A percentile compares a stretch with the other conserved stretches of the same genome.
Evolutionary conservation across 306 rosid species (phyloP).

Genomic region (Canavalia ensiformis): DNA sequence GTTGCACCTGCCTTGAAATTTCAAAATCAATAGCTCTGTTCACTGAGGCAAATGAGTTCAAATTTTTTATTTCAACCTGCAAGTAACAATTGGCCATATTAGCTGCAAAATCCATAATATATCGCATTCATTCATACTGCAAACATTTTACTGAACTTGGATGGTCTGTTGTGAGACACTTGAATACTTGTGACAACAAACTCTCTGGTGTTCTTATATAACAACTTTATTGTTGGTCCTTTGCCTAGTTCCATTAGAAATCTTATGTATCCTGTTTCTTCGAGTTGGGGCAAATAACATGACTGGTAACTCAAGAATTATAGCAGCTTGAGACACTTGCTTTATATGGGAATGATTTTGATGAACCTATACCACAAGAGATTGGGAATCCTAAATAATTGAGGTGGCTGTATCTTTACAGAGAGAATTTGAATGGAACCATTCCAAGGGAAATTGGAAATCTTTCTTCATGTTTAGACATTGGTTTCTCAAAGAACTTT

Average conservation of each 20-base stretch:
- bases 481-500: slow-evolving; percentile 89
- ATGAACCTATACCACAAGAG: slow-evolving; percentile 72
- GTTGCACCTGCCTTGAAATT: slow-evolving; percentile 83
- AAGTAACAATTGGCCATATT: slow-evolving; percentile 48
- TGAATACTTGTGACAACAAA: slow-evolving; percentile 83
- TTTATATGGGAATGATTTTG: slow-evolving; percentile 72
- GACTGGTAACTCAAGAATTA: slow-evolving; percentile 84
- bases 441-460: slow-evolving; percentile 95
- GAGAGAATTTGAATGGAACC: slow-evolving; percentile 86
- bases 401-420: slow-evolving; percentile 78
- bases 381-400: slow-evolving; percentile 78
- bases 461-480: slow-evolving; percentile 68
- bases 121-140: slow-evolving; percentile 23
- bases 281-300: slow-evolving; percentile 90
- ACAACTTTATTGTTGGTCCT: slow-evolving; percentile 77
- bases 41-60: slow-evolving; percentile 85
- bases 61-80: slow-evolving; percentile 95
- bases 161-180: slow-evolving; percentile 56
- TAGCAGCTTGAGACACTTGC: slow-evolving; percentile 78
- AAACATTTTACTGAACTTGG: neutral
- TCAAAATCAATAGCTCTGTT: slow-evolving; percentile 93
- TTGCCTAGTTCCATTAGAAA: slow-evolving; percentile 86
- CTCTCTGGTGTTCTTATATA: slow-evolving; percentile 71
- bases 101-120: slow-evolving; percentile 25
- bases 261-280: slow-evolving; percentile 68